A percentile compares a stretch with the other conserved stretches of the same genome.
These are phyloP conservation scores for Neofusicoccum kwambonambiense DNA, from an alignment of 2,329 filamentous ascomycete genomes.

Conservation along the genomic window DNA sequence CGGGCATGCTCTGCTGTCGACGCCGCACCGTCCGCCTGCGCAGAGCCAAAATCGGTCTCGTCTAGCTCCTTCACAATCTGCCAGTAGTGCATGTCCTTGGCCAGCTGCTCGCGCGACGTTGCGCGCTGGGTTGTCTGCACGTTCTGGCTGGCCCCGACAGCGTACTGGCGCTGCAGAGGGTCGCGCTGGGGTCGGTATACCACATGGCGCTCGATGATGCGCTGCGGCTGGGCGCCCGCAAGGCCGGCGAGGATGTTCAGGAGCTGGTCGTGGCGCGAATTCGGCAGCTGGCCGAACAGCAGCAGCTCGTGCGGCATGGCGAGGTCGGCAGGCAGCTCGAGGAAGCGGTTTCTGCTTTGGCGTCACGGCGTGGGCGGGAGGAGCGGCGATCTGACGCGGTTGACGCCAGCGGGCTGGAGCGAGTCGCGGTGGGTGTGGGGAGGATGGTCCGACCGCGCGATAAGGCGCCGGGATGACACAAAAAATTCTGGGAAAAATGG, in stretches of 20 bases:
- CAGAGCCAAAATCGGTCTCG: slow-evolving; percentile 34
- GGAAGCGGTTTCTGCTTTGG: background rate
- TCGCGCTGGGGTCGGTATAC: slow-evolving; percentile 58
- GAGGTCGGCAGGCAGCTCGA: background rate
- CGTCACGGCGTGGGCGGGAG: background rate
- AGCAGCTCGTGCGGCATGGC: slow-evolving; percentile 56
- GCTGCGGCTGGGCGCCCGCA: slow-evolving; percentile 60
- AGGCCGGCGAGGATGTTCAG: slow-evolving; percentile 62
- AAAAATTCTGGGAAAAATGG: slow-evolving; percentile 9
- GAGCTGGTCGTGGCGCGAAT: slow-evolving; percentile 58
- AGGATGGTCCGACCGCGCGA: slow-evolving; percentile 11
- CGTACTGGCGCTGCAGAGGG: slow-evolving; percentile 38
- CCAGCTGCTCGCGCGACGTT: slow-evolving; percentile 20
- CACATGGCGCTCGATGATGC: slow-evolving; percentile 54
- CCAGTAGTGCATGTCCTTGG: slow-evolving; percentile 54
- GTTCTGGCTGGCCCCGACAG: slow-evolving; percentile 38
- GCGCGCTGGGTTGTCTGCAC: slow-evolving; percentile 29
- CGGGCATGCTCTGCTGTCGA: slow-evolving; percentile 8
- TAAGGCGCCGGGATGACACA: slow-evolving; percentile 12
- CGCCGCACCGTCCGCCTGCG: slow-evolving; percentile 18
- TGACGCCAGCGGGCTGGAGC: slow-evolving; percentile 6
- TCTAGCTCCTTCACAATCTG: slow-evolving; percentile 48
- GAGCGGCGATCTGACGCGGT: slow-evolving; percentile 11
- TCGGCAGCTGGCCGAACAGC: slow-evolving; percentile 59
- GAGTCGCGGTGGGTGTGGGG: slow-evolving; percentile 7